phyloP scores from a whole-genome alignment of 2,329 filamentous ascomycete genomes.

The Helicocarpus griseus region DNA sequence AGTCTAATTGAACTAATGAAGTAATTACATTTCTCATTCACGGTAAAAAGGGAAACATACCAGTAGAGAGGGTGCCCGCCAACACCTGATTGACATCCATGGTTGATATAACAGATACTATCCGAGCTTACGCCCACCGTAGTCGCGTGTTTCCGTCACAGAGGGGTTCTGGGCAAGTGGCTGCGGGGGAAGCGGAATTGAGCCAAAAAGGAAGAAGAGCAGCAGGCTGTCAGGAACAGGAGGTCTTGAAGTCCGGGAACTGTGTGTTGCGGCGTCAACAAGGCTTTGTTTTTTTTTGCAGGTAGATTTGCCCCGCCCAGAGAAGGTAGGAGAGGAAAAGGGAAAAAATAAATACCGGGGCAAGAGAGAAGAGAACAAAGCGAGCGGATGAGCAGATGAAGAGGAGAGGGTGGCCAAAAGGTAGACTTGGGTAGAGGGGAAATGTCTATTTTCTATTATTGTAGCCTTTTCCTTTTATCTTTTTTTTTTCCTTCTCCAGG shows the following conservation, averaged over 20 bases:
- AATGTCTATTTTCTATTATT: no score
- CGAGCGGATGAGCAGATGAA: not conserved
- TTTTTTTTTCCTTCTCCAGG: not conserved
- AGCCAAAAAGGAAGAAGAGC: not conserved
- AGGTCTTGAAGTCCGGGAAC: not conserved
- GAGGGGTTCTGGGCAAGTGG: not conserved
- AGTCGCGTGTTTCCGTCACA: not conserved
- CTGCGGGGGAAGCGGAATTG: not conserved
- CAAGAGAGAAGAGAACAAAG: constrained; percentile 13
- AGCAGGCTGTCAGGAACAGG: not conserved
- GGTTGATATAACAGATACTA: constrained; percentile 38
- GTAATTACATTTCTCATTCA: not conserved
- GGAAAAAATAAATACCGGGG: constrained; percentile 6
- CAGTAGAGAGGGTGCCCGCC: constrained; percentile 88
- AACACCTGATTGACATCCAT: constrained; percentile 99
- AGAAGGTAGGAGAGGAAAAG: constrained; percentile 9
- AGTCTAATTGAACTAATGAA: not conserved
- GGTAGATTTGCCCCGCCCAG: constrained; percentile 15
- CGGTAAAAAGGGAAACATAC: constrained; percentile 44
- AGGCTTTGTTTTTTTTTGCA: constrained; percentile 14
- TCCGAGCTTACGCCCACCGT: not conserved
- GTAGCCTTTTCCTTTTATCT: not conserved
- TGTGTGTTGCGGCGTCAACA: not conserved
- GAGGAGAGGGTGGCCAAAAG: not conserved
- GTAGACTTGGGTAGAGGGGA: not conserved